Percentiles rank a stretch among this genome's conserved stretches.
These are phyloP conservation scores for Rhodamnia rubescens DNA, from an alignment of 345 rosid genomes.

Conservation along the genomic window DNA sequence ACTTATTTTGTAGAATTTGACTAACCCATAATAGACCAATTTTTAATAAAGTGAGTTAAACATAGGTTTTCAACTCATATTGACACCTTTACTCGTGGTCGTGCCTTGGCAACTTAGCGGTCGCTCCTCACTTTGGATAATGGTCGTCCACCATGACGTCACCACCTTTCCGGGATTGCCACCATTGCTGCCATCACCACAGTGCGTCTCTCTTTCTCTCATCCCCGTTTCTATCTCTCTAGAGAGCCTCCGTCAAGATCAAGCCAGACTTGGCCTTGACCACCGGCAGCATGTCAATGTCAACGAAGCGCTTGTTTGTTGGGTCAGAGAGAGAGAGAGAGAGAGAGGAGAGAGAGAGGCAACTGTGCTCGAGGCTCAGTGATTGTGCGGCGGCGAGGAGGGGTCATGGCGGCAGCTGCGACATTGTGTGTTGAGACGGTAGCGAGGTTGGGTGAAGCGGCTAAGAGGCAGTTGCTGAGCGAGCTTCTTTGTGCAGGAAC, in stretches of 20 bases:
- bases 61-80: too few species aligned
- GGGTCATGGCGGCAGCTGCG: not conserved
- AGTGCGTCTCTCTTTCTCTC: too few species aligned
- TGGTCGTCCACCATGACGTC: not conserved
- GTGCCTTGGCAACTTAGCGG: not conserved
- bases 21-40: too few species aligned
- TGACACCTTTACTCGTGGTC: not conserved
- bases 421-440: not conserved
- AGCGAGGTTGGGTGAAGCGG: not conserved
- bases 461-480: not conserved
- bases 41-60: too few species aligned
- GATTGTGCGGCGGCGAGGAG: not conserved
- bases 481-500: not conserved
- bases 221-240: not conserved
- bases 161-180: not conserved
- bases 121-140: not conserved
- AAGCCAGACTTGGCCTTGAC: not conserved
- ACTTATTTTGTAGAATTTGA: too few species aligned
- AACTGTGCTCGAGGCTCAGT: not conserved
- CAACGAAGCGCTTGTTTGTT: not conserved
- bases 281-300: not conserved
- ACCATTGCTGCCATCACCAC: rapidly evolving
- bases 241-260: not conserved
- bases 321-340: not conserved
- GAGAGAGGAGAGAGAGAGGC: not conserved